Percentiles rank a stretch among this genome's conserved stretches.
Conservation (phyloP, 805 yeast genomes). For the Nakazawaea wickerhamii region DNA sequence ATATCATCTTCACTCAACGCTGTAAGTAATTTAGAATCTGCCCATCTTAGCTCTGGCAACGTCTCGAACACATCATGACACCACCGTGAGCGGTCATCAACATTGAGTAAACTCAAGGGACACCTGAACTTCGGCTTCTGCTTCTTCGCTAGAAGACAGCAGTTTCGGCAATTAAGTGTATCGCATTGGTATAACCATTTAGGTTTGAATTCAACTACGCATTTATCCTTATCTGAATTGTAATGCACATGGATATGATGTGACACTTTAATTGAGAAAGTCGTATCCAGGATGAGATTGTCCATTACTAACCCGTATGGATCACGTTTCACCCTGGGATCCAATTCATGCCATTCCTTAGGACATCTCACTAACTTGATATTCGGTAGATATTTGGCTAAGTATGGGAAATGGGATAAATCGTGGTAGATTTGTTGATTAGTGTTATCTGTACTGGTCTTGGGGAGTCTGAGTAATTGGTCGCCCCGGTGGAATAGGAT, state of each 20-base stretch:
- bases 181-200: constrained; percentile 43
- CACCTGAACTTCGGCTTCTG: constrained; percentile 31
- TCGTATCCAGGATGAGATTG: constrained; percentile 13
- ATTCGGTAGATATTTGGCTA: not conserved
- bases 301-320: constrained; percentile 4
- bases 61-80: constrained; percentile 26
- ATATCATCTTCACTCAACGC: constrained; percentile 15
- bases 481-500: constrained; percentile 5
- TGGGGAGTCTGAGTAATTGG: constrained; percentile 1
- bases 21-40: constrained; percentile 25
- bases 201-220: constrained; percentile 42
- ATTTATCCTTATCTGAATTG: not conserved
- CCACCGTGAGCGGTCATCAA: constrained; percentile 28
- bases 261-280: constrained; percentile 3
- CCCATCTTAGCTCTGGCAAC: constrained; percentile 25
- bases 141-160: constrained; percentile 31
- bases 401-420: not conserved
- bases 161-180: constrained; percentile 38
- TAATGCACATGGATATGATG: not conserved
- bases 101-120: constrained; percentile 33
- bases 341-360: not conserved
- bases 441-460: not conserved
- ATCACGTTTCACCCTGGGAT: not conserved
- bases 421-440: not conserved
- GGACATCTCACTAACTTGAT: not conserved